A percentile compares a stretch with the other conserved stretches of the same genome.
phyloP scores from a whole-genome alignment of 2,329 filamentous ascomycete genomes.

The Talaromyces sp. region DNA sequence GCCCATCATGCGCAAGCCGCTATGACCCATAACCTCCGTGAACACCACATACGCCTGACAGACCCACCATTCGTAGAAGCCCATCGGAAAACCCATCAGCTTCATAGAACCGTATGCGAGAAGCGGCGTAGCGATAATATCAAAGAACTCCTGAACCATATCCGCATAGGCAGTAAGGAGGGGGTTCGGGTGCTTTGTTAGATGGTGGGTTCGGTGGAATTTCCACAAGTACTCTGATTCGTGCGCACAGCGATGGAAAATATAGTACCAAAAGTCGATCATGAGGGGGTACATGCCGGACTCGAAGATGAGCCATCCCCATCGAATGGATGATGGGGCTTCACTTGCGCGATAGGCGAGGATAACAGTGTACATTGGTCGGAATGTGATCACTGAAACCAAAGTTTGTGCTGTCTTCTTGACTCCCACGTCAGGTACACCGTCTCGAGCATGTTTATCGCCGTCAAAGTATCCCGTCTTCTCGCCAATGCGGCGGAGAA shows the following conservation, averaged over 20 bases:
- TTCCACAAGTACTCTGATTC: conserved; percentile 43
- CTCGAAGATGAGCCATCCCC: conserved; percentile 41
- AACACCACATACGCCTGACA: conserved; percentile 34
- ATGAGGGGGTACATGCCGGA: conserved; percentile 45
- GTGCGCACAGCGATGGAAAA: conserved; percentile 46
- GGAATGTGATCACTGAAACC: conserved; percentile 32
- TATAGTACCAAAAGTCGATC: conserved; percentile 44
- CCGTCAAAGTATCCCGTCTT: conserved; percentile 48
- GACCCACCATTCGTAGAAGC: conserved; percentile 52
- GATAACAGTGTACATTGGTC: conserved; percentile 34
- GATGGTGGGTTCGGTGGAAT: conserved; percentile 49
- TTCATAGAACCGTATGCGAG: conserved; percentile 41
- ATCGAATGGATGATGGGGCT: conserved; percentile 29
- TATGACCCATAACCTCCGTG: conserved; percentile 17
- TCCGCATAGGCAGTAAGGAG: conserved; percentile 47
- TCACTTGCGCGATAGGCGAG: conserved; percentile 27
- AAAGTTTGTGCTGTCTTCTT: conserved; percentile 34
- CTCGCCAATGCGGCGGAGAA: conserved; percentile 43
- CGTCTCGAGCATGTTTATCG: conserved; percentile 48
- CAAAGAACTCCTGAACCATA: conserved; percentile 45
- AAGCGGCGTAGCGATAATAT: conserved; percentile 44
- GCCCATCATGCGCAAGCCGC: conserved; percentile 34
- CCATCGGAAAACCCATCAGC: conserved; percentile 43
- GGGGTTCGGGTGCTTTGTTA: conserved; percentile 49
- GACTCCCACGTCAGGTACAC: conserved; percentile 45